Conservation (phyloP, 108 stramenopile species). For the Pseudonitzschia delicatissima region DNA sequence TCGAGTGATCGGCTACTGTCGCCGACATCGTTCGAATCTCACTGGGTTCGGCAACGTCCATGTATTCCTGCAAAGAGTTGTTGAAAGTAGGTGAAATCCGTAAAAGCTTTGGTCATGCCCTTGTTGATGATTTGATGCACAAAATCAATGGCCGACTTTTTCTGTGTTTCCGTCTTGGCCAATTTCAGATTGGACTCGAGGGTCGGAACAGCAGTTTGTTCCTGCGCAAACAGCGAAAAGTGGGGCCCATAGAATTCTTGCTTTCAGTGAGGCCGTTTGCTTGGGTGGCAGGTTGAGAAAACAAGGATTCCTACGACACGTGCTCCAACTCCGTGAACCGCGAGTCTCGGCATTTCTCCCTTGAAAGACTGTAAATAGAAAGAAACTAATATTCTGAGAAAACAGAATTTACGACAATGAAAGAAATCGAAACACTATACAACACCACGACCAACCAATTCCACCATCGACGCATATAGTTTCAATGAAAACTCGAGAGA, state of each 20-base stretch:
- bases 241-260: slow-evolving; percentile 91
- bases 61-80: slow-evolving; percentile 74
- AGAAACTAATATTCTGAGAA: slow-evolving; percentile 2
- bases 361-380: slow-evolving; percentile 50
- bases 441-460: slow-evolving; percentile 1
- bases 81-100: slow-evolving; percentile 80
- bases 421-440: slow-evolving; percentile 8
- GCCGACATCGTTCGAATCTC: slow-evolving; percentile 66
- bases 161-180: slow-evolving; percentile 68
- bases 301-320: slow-evolving; percentile 79
- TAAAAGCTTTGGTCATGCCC: slow-evolving; percentile 81
- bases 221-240: slow-evolving; percentile 62
- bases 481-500: background rate
- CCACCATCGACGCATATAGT: background rate
- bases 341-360: slow-evolving; percentile 78
- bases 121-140: slow-evolving; percentile 68
- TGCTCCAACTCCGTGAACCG: slow-evolving; percentile 85
- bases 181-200: slow-evolving; percentile 16
- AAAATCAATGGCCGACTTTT: slow-evolving; percentile 47
- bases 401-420: background rate
- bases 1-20: slow-evolving; percentile 70
- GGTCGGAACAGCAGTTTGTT: slow-evolving; percentile 24
- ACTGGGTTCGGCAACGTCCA: slow-evolving; percentile 50
- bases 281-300: slow-evolving; percentile 77
- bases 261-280: slow-evolving; percentile 53